These are phyloP conservation scores for Mycena amicta DNA, from an alignment of 768 basidiomycete genomes.

Conservation along the genomic window DNA sequence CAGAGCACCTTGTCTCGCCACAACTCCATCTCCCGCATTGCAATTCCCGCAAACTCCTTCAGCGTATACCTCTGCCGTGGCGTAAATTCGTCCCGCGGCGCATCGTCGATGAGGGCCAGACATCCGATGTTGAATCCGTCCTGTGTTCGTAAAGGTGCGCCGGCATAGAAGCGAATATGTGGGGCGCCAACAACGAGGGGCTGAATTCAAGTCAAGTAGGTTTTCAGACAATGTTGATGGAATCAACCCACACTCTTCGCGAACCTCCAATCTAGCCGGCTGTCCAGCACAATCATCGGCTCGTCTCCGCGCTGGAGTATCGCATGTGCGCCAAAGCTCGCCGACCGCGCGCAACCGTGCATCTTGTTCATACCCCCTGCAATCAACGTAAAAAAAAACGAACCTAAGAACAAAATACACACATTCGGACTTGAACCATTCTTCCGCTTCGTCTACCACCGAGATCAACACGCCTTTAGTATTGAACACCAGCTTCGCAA, in stretches of 20 bases:
- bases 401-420: slow-evolving; percentile 26
- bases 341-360: slow-evolving; percentile 57
- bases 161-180: slow-evolving; percentile 86
- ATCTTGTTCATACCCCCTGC: slow-evolving; percentile 50
- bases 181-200: slow-evolving; percentile 71
- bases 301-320: slow-evolving; percentile 85
- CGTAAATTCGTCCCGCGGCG: slow-evolving; percentile 80
- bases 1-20: slow-evolving; percentile 84
- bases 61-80: slow-evolving; percentile 89
- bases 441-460: slow-evolving; percentile 81
- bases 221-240: not conserved
- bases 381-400: slow-evolving; percentile 8
- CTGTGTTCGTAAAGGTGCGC: slow-evolving; percentile 83
- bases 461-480: slow-evolving; percentile 85
- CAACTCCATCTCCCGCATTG: slow-evolving; percentile 93
- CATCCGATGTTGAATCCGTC: slow-evolving; percentile 93
- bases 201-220: slow-evolving; percentile 36
- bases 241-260: slow-evolving; percentile 64
- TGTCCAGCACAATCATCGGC: slow-evolving; percentile 83
- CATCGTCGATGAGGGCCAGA: slow-evolving; percentile 82
- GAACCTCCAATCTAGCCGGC: slow-evolving; percentile 86
- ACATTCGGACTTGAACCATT: slow-evolving; percentile 94
- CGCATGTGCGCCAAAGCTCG: slow-evolving; percentile 72
- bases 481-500: slow-evolving; percentile 91
- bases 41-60: slow-evolving; percentile 93